These are phyloP conservation scores for Solanum ossicruentum DNA, from an alignment of 257 asterid species.

Conservation along the genomic window DNA sequence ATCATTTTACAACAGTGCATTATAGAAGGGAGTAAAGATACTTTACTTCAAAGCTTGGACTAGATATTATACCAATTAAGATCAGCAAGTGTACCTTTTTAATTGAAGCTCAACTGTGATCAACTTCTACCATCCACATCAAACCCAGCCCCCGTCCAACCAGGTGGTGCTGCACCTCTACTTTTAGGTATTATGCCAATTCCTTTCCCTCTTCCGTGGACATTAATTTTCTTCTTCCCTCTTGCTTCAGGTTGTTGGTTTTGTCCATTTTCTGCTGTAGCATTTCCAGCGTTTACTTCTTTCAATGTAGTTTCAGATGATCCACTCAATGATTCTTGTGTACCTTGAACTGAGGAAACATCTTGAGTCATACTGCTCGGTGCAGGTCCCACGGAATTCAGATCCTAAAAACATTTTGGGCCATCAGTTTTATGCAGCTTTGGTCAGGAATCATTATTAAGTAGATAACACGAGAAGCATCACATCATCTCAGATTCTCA, in stretches of 20 bases:
- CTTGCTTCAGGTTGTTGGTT: constrained; percentile 42
- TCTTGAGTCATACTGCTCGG: constrained; percentile 21
- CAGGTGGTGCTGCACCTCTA: constrained; percentile 49
- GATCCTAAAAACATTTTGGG: constrained; percentile 28
- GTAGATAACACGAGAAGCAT: background rate
- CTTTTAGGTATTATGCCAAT: constrained; percentile 68
- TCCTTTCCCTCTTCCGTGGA: constrained; percentile 67
- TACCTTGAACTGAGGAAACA: constrained; percentile 26
- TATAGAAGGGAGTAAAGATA: background rate
- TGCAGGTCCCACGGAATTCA: constrained; percentile 23
- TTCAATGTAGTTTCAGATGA: constrained; percentile 11
- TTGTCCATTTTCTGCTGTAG: constrained; percentile 18
- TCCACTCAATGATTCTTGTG: constrained; percentile 22
- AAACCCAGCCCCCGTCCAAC: constrained; percentile 93
- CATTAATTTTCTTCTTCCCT: constrained; percentile 43
- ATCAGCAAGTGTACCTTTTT: background rate
- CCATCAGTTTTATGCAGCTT: background rate
- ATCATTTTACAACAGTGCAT: background rate
- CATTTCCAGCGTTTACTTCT: constrained; percentile 24
- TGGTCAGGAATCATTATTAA: background rate
- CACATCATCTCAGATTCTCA: background rate
- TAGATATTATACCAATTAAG: background rate
- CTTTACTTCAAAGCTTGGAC: background rate
- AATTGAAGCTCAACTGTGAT: background rate
- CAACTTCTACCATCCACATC: constrained; percentile 70